Evolutionary conservation across 805 yeast genomes (phyloP).

Genomic region (Lipomyces lipofer): DNA sequence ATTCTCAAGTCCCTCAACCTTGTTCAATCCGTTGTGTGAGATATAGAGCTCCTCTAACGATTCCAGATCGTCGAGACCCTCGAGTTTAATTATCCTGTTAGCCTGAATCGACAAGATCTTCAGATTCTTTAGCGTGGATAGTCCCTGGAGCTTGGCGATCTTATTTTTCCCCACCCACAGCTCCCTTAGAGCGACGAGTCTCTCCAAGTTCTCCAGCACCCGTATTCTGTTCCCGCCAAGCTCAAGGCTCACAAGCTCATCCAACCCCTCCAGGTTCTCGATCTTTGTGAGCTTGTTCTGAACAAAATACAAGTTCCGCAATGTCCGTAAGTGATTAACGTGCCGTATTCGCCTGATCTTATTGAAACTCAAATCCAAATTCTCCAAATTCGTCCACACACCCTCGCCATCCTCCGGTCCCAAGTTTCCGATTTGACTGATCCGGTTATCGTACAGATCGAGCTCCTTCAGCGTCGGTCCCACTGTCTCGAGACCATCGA

Average conservation of each 20-base stretch:
- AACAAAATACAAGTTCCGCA: slow-evolving; percentile 77
- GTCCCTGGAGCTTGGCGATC: slow-evolving; percentile 63
- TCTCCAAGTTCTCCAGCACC: slow-evolving; percentile 53
- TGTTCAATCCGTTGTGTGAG: slow-evolving; percentile 76
- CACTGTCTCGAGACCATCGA: slow-evolving; percentile 65
- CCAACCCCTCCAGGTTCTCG: slow-evolving; percentile 60
- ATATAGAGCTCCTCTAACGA: slow-evolving; percentile 83
- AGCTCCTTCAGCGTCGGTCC: slow-evolving; percentile 66
- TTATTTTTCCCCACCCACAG: slow-evolving; percentile 92
- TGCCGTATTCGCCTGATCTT: slow-evolving; percentile 84
- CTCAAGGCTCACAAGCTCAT: slow-evolving; percentile 67
- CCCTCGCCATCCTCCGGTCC: slow-evolving; percentile 15
- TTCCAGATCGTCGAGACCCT: slow-evolving; percentile 71
- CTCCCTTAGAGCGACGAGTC: slow-evolving; percentile 60
- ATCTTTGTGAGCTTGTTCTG: slow-evolving; percentile 82
- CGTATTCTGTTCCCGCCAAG: slow-evolving; percentile 84
- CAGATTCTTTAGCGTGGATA: slow-evolving; percentile 59
- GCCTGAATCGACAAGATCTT: slow-evolving; percentile 84
- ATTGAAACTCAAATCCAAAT: slow-evolving; percentile 84
- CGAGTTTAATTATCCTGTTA: slow-evolving; percentile 73
- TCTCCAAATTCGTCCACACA: slow-evolving; percentile 36
- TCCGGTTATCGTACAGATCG: slow-evolving; percentile 89
- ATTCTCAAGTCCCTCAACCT: slow-evolving; percentile 75
- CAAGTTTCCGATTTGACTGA: slow-evolving; percentile 74
- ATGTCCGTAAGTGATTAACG: slow-evolving; percentile 57